Evolutionary conservation across 176 grass and related monocot species (phyloP), one percentile per base, ranked within the genome.

Genomic region (Dactylis glomerata): DNA sequence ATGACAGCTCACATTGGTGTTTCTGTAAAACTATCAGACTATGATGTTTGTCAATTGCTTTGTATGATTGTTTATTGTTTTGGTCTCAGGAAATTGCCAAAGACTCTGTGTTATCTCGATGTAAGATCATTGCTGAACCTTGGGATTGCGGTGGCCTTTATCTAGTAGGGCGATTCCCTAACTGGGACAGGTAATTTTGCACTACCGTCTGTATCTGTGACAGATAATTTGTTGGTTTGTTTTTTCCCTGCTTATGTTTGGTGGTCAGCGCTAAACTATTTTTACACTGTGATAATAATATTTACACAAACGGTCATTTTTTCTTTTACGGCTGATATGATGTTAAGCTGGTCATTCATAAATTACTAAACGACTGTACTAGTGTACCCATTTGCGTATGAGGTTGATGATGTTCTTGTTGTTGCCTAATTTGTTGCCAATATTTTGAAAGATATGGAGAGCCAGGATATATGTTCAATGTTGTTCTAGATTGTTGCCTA

Each of bases 91-190:
- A 87, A 73, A 99, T 99, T 90, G 96, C 96, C 59, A 95, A 96
- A 87, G 91, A 96, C 83, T 81, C 76, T 89, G 83, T 89, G 68
- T 64, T 99, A 68, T 95, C 96, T 78, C 92, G 96, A 90, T 99
- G 96, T 78, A 99, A 99, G 87, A 96, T 99, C 86, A 99, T 99
- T 75, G 96, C 96, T 79, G 96, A 99, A 85, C 96, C 96, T 68
- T 99, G 96, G 96, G 96, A 99, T 67, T 99, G 96, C 73, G 96
- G 86, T 33, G 96, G 93, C 63, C 96, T 95, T 88, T 99, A 99
- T 96, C 87, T 99, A 63, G 93, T 99, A 68, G 93, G 96, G 59
- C 83, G 41, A 70, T 99, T 99, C 81, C 96, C 96, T 78, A 99
- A 99, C 84, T 99, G 96, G 96, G 96, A 99, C 87, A 95, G 96